Evolutionary conservation across 2,329 filamentous ascomycete genomes (phyloP), one percentile per base, ranked within the genome.

Genomic region (Epichloe amarillans): DNA sequence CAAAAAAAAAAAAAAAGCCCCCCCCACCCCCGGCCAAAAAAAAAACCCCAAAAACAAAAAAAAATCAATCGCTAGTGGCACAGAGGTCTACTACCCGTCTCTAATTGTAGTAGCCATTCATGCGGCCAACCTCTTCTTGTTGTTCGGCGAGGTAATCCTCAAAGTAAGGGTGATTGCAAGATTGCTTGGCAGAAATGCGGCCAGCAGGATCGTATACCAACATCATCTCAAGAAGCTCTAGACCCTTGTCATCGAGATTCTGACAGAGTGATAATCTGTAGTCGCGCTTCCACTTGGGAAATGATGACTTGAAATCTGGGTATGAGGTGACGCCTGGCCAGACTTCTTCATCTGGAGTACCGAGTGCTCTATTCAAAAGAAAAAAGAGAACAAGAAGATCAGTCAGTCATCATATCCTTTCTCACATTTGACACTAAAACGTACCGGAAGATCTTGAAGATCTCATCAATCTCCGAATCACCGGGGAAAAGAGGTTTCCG

Each of bases 321-420:
- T 94, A 94, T 7, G 86, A 89, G n/a, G 88, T 93, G 52, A 95
- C 88, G 54, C 89, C 89, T 35, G 89, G 89, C 89, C 89, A 95
- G 52, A 81, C 75, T 7, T 80, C 74, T 64, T 95, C 89, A 50
- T 81, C 80, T 3, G 89, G 89, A 4, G 90, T 95, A 57, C 89
- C 88, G 39, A 95, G 79, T 37, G 88, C 69, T 53, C 83, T 86
- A 44, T 40, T 37, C 46, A 42, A 51, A 12, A 4, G 26, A 47
- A 46, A 23, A 46, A 12, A 46, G 19, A 17, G 15, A 23, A 26
- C 19, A 14, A 42, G 19, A 42, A 38, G 30, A 11, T 30, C 30
- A 33, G 35, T 30, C n/a, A 46, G 44, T 26, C 33, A 37, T 21
- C 33, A 37, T 14, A 8, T 12, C 15, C 1, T 8, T 33, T 30